phyloP scores from a whole-genome alignment of 148 eudicot genomes.

The Spergularia marina region DNA sequence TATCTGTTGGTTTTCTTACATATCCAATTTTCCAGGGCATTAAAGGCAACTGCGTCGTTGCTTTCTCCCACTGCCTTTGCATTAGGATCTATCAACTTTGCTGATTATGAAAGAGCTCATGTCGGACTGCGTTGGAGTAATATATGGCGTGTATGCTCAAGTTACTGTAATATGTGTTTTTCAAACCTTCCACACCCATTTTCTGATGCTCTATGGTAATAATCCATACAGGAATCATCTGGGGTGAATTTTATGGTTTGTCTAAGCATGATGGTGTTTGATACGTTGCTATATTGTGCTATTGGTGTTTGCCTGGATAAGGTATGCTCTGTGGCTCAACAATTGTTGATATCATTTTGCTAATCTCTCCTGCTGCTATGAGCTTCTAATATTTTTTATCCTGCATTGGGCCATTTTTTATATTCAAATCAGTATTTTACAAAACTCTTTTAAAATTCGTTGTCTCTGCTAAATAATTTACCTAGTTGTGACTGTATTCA shows the following conservation, averaged over 20 bases:
- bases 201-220: conserved; percentile 13
- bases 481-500: conserved; percentile 28
- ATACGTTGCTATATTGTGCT: conserved; percentile 65
- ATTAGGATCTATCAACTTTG: conserved; percentile 90
- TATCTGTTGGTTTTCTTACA: not conserved
- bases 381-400: not conserved
- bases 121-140: conserved; percentile 99
- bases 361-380: not conserved
- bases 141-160: conserved; percentile 75
- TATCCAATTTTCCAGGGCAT: conserved; percentile 46
- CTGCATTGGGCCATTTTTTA: not conserved
- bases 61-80: conserved; percentile 99
- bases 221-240: conserved; percentile 67
- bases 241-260: conserved; percentile 85
- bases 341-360: not conserved
- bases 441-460: not conserved
- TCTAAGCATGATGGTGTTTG: conserved; percentile 87
- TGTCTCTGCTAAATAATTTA: not conserved
- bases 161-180: conserved; percentile 4
- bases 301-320: conserved; percentile 84
- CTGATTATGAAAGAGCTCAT: conserved; percentile 98
- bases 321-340: conserved; percentile 40
- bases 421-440: not conserved
- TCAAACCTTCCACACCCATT: not conserved
- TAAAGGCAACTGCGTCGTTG: conserved; percentile 78